These are phyloP conservation scores for Penicillium argentinense DNA, from an alignment of 495 filamentous ascomycete genomes.

Conservation along the genomic window DNA sequence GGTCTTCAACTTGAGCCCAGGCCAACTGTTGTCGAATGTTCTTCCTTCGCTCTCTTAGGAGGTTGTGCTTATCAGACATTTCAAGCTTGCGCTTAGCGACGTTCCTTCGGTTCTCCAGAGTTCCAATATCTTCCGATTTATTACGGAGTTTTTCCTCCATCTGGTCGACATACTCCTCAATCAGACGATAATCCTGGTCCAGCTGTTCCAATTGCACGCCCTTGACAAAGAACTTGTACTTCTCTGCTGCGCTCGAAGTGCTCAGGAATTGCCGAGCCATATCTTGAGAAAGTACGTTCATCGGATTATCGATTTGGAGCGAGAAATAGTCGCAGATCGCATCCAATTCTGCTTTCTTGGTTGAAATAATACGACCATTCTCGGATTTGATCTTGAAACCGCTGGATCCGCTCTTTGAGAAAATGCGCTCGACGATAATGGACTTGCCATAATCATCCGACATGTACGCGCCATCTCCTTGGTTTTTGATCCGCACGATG, in stretches of 20 bases:
- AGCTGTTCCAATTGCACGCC: conserved; percentile 92
- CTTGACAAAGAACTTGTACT: conserved; percentile 96
- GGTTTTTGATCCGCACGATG: conserved; percentile 85
- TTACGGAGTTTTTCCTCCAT: conserved; percentile 59
- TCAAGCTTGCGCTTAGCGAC: conserved; percentile 54
- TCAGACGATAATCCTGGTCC: conserved; percentile 83
- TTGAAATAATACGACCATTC: conserved; percentile 70
- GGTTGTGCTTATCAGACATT: conserved; percentile 56
- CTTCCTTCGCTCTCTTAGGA: conserved; percentile 51
- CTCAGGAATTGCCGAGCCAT: conserved; percentile 92
- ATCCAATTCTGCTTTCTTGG: conserved; percentile 84
- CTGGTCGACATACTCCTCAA: conserved; percentile 68
- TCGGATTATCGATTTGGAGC: conserved; percentile 93
- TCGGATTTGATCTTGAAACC: conserved; percentile 84
- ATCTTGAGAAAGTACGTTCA: conserved; percentile 97
- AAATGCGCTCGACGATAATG: conserved; percentile 88
- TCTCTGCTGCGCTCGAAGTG: conserved; percentile 72
- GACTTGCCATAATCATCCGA: conserved; percentile 79
- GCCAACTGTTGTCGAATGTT: conserved; percentile 59
- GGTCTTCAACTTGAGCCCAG: conserved; percentile 70
- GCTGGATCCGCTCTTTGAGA: conserved; percentile 71
- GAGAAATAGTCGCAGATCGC: conserved; percentile 90
- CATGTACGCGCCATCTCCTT: conserved; percentile 78
- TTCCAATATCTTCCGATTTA: conserved; percentile 47
- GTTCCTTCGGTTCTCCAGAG: conserved; percentile 45